A percentile compares a stretch with the other conserved stretches of the same genome.
Evolutionary conservation across 2,329 filamentous ascomycete genomes (phyloP).

Genomic region (Ophiostoma montium): DNA sequence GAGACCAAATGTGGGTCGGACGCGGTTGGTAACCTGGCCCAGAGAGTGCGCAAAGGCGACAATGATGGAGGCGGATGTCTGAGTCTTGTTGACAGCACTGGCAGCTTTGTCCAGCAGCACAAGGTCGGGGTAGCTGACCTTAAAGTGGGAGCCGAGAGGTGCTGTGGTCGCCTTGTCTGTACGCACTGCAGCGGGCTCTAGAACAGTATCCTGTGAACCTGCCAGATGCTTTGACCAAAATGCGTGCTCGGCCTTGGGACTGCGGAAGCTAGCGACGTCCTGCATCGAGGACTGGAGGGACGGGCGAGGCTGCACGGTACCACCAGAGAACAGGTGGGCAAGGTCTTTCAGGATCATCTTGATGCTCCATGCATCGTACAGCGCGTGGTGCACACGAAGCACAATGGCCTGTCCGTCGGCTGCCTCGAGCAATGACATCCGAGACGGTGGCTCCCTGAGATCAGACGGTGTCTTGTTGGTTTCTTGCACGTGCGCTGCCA

Average conservation of each 20-base stretch:
- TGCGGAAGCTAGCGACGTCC: no score
- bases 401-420: constrained; percentile 14
- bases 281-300: no score
- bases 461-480: no score
- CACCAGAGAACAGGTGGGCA: not conserved
- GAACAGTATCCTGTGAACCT: no score
- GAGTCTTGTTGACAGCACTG: not conserved
- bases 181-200: no score
- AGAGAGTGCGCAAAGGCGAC: constrained; percentile 9
- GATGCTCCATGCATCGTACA: constrained; percentile 18
- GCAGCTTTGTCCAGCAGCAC: not conserved
- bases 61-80: constrained; percentile 8
- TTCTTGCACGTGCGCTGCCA: no score
- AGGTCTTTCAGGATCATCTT: constrained; percentile 15
- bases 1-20: constrained; percentile 11
- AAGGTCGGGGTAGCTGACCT: constrained; percentile 4
- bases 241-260: no score
- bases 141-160: constrained; percentile 11
- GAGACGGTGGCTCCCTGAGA: constrained; percentile 11
- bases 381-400: constrained; percentile 15
- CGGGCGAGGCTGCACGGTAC: no score
- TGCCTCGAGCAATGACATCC: constrained; percentile 12
- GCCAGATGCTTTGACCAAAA: no score
- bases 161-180: not conserved
- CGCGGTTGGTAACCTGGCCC: constrained; percentile 1